Base-by-base conservation (phyloP, 164 flowering plant species). In the Berberis vulgaris region DNA sequence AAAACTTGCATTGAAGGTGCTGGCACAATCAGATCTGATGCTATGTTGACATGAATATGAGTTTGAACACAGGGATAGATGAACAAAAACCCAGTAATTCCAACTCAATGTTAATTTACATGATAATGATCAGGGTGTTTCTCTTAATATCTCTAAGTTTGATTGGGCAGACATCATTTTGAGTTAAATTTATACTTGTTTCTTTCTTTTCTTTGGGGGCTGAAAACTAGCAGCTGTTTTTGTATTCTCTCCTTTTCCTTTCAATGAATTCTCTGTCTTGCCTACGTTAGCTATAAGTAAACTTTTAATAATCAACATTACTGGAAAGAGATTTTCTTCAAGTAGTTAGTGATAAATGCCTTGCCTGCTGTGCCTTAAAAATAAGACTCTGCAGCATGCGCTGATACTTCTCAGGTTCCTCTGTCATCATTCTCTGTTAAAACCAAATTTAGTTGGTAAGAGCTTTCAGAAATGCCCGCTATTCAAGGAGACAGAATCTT, bases 351-450 rank as follows among this genome's bases (percentile, higher is more conserved):
- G 42, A 65, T 13, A 54, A 43, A 66, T 55, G 63, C 6, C 57
- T n/a, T 65, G 88, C 99, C 97, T 95, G 99, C 76, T 95, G 99
- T 68, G 99, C 99, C 77, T 70, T 89, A 61, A 84, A 82, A 70
- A 95, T 82, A 65, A 95, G 97, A 75, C 71, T 85, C 66, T 92
- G 97, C 65, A 95, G 94, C 81, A 83, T 79, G 13, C 84, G 81
- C 70, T 95, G 96, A 72, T 95, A 95, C 67, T 76, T 83, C 54
- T 95, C 99, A 54, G 96, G 90, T 69, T 89, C 86, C 62, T 88
- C 97, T 10, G 96, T 87, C 99, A 95, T 91, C 97, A 95, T 89
- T 71, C 96, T 82, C 99, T 95, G 91, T 67, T 44, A 74, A 75
- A 65, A 45, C 41, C 64, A 63, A 43, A 40, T 64, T 8, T 1